These are phyloP conservation scores for Aplosporella prunicola DNA, from an alignment of 2,329 filamentous ascomycete genomes.

Conservation along the genomic window DNA sequence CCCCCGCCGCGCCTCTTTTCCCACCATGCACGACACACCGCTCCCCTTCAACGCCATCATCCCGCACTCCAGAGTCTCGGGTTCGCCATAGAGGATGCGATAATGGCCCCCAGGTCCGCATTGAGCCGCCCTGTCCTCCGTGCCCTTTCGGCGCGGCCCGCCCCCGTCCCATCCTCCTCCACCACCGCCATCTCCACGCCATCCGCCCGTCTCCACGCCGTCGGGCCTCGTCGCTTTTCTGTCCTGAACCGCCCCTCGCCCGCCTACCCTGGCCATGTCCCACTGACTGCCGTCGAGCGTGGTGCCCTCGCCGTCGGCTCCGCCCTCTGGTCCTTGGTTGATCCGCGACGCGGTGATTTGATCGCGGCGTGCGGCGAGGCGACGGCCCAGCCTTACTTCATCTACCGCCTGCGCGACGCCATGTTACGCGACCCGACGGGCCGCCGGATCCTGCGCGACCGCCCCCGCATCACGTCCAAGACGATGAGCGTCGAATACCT, in stretches of 20 bases:
- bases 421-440: constrained; percentile 83
- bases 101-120: constrained; percentile 6
- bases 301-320: constrained; percentile 57
- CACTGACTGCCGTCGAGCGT: constrained; percentile 69
- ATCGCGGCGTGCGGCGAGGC: constrained; percentile 92
- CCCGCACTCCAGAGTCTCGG: too few species aligned
- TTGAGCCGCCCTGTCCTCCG: constrained; percentile 4
- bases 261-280: constrained; percentile 88
- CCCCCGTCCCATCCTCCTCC: too few species aligned
- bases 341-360: constrained; percentile 80
- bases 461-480: constrained; percentile 74
- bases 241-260: constrained; percentile 74
- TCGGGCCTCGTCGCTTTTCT: constrained; percentile 49
- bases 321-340: constrained; percentile 51
- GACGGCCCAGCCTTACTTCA: constrained; percentile 90
- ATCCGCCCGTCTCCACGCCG: constrained; percentile 1
- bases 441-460: constrained; percentile 80
- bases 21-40: too few species aligned
- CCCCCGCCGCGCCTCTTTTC: too few species aligned
- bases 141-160: not conserved
- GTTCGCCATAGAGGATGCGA: too few species aligned
- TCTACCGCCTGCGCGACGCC: constrained; percentile 77
- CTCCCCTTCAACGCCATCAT: too few species aligned
- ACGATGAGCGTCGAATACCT: constrained; percentile 60
- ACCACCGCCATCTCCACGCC: not conserved